Evolutionary conservation across 2,329 filamentous ascomycete genomes (phyloP).

Genomic region (Chrysosporium queenslandicum): DNA sequence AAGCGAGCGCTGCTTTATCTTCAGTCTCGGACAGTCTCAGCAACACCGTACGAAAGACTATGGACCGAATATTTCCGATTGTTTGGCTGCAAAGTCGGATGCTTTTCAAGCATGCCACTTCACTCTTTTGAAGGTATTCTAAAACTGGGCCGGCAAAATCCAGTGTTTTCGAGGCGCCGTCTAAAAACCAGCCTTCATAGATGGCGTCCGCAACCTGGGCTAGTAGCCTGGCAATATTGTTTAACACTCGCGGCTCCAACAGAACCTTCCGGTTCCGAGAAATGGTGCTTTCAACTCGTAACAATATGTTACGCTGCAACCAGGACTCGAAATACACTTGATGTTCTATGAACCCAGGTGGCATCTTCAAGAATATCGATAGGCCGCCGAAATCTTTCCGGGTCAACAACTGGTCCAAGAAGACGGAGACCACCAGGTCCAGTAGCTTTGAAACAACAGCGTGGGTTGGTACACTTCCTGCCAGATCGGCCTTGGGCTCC

Average conservation of each 20-base stretch:
- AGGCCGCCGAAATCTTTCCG: constrained; percentile 89
- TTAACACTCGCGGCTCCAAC: constrained; percentile 71
- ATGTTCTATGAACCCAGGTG: constrained; percentile 86
- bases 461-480: constrained; percentile 48
- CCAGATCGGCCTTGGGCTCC: constrained; percentile 46
- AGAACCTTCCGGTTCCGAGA: constrained; percentile 62
- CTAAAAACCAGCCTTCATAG: constrained; percentile 93
- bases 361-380: constrained; percentile 73
- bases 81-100: constrained; percentile 86
- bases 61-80: constrained; percentile 62
- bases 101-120: constrained; percentile 69
- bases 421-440: constrained; percentile 67
- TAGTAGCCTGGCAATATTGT: constrained; percentile 73
- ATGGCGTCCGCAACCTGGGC: constrained; percentile 78
- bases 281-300: constrained; percentile 59
- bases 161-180: constrained; percentile 70
- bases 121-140: constrained; percentile 79
- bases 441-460: constrained; percentile 65
- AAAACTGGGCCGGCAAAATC: constrained; percentile 78
- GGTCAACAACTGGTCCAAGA: constrained; percentile 72
- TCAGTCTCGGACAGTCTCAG: constrained; percentile 77
- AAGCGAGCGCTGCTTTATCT: constrained; percentile 55
- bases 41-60: constrained; percentile 68
- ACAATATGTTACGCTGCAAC: constrained; percentile 63
- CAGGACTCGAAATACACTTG: constrained; percentile 94